Evolutionary conservation across 2,329 filamentous ascomycete genomes (phyloP), one percentile per base, ranked within the genome.

Genomic region (Bipolaris zeicola): DNA sequence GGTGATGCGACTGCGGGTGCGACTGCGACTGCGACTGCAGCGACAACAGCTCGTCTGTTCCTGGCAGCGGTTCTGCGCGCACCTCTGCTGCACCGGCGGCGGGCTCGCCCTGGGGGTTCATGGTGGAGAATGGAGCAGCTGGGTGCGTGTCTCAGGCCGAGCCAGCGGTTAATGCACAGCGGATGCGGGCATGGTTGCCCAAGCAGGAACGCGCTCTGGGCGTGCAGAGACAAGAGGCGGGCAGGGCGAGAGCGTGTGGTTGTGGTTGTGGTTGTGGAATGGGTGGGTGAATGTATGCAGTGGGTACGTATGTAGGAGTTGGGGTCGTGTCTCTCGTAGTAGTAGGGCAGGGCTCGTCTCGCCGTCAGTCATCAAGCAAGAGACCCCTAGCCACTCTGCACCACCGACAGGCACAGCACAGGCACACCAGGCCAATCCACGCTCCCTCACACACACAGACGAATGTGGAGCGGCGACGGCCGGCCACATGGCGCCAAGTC

Each of bases 1-100:
- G 61, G 76, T 78, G 31, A 75, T 76, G 56, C 78, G 74, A 63
- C 79, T 78, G 38, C 70, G 69, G 52, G 79, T 78, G 38, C 70
- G 69, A 53, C 60, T 63, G 63, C 68, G 73, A 63, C 10, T 47
- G 44, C 28, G 16, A 3, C 10, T 37, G 44, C 28, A 18, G 7
- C 31, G 45, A 22, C 34, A 3, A 7, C 14, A 10, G n/a, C 37
- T 46, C 44, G 41, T 8, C 39, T 36, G 41, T 10, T 41, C 18
- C 5, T 24, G 38, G 4, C 7, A 13, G 28, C 10, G 10, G 10
- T 13, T 31, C 28, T 31, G 28, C 28, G 10, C 28, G 10, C 13
- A 14, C 41, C 7, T 10, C 28, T 14, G 44, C n/a, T 4, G 13
- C 31, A 10, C 18, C 26, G 33, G 43, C 26, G 8, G 51, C 16